These are phyloP conservation scores for Podaxis pistillaris DNA, from an alignment of 768 basidiomycete species.

Conservation along the genomic window DNA sequence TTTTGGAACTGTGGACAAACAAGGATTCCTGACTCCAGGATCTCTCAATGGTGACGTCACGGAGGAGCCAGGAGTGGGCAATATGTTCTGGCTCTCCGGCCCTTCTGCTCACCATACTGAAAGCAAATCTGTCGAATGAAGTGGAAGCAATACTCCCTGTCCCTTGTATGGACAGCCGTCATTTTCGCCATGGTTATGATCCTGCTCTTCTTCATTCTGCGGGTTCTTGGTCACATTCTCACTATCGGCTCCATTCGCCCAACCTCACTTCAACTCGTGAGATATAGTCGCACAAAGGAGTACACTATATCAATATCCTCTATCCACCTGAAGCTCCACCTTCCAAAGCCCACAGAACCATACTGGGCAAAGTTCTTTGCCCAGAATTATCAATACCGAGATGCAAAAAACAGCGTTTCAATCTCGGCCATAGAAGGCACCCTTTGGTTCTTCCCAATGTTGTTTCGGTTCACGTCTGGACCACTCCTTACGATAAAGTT, in stretches of 20 bases:
- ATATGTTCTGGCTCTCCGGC: neutral
- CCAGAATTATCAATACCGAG: neutral
- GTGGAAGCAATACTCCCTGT: neutral
- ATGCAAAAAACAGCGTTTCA: neutral
- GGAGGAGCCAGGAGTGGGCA: no score
- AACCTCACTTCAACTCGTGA: neutral
- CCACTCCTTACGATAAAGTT: neutral
- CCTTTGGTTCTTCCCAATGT: conserved; percentile 2
- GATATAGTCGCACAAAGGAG: neutral
- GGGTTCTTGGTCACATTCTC: neutral
- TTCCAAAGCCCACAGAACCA: neutral
- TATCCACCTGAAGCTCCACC: neutral
- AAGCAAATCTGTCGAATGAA: neutral
- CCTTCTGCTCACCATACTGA: neutral
- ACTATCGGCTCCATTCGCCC: conserved; percentile 2
- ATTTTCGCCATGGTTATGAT: neutral
- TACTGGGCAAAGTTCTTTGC: neutral
- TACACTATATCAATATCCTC: neutral
- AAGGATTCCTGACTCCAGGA: no score
- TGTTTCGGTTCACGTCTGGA: conserved; percentile 5
- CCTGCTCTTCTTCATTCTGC: neutral
- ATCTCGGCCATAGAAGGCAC: neutral
- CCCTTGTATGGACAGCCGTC: neutral
- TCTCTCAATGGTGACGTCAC: no score
- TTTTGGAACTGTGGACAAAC: no score